Base-by-base conservation (phyloP, 139 green algal genomes). In the Tetradesmus lagerheimii region DNA sequence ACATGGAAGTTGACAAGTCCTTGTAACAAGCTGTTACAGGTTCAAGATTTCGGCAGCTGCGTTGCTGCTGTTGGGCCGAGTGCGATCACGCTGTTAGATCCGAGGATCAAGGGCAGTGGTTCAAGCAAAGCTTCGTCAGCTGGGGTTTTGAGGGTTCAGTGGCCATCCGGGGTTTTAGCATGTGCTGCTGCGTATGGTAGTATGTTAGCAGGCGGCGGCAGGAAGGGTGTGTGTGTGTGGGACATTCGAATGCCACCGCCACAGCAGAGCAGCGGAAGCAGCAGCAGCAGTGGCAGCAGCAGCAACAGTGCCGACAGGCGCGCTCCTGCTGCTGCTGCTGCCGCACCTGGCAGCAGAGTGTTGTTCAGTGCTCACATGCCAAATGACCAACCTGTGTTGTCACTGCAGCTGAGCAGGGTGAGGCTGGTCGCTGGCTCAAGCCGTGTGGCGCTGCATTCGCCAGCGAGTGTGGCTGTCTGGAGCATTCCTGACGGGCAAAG, bases 351-450 rank as follows among this genome's bases (percentile, higher is more conserved):
- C 81, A 53, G 81, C 81, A 87, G 81, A 25, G 53, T 50, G 34
- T 20, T 87, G 53, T 87, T 87, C 31, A 77, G 47, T 14, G 81
- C n/a, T 18, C 81, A 77, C 15, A 23, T 87, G 81, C 81, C 81
- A 25, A 57, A 34, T 12, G 50, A 77, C 43, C 5, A 25, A 23
- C 81, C 50, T 57, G 81, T 87, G 31, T 20, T 34, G 29, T 14
- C 50, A 4, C 15, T 87, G 53, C 35, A 76, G 27, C 34, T 87
- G 81, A 41, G 62, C 18, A 23, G 81, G 18, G 31, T 47, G 50
- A 11, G 23, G 34, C 20, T 87, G 16, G 50, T 87, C 15, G 81
- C 81, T 23, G 15, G 34, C 18, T 53, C 34, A n/a, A 47, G 23
- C 31, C 14, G 34, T 37, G 34, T 35, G 11, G 64, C 20, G 16